Base-by-base conservation (phyloP, 805 yeast genomes). In the Metschnikowia dekortorum region DNA sequence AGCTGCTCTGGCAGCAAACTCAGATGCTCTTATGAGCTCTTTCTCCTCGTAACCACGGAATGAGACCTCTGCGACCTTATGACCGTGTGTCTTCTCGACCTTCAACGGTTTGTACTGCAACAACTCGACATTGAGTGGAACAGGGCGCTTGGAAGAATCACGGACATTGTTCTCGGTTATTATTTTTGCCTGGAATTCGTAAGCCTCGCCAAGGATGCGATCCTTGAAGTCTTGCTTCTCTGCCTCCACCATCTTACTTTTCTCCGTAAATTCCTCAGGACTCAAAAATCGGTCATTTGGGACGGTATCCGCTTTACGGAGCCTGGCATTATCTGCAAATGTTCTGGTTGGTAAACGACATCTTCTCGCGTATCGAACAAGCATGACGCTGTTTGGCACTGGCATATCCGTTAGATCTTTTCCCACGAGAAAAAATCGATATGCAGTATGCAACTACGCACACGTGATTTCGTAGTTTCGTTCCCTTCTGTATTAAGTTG, bases 1-100 rank as follows among this genome's bases (percentile, higher is more conserved):
- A 0, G 96, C 98, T 0, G 90, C 89, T 69, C 99, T 82, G 49
- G 87, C 74, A 3, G 94, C 88, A 68, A 94, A 94, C 67, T 92
- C 96, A 30, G 87, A 76, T 55, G 84, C 85, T 56, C 91, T 80
- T 43, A 85, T 87, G 53, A 92, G 66, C 60, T 84, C 85, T 52
- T 81, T 81, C 48, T 80, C 77, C 52, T 85, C 87, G 65, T 80
- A 86, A 8, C 92, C 85, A 56, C 86, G 80, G 58, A 92, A 76
- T 42, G 81, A 82, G 39, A 92, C 63, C 54, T 82, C 86, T n/a
- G 95, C 95, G 18, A 85, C 90, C 51, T 82, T 72, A 64, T 88
- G 82, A 4, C 94, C 91, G 59, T 87, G 80, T 31, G 81, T 82
- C 31, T 78, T 71, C 38, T 82, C 79, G 51, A 84, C 81, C 61